Evolutionary conservation across 2,329 filamentous ascomycete genomes (phyloP), one percentile per base, ranked within the genome.

Genomic region (Daldinia sp.): DNA sequence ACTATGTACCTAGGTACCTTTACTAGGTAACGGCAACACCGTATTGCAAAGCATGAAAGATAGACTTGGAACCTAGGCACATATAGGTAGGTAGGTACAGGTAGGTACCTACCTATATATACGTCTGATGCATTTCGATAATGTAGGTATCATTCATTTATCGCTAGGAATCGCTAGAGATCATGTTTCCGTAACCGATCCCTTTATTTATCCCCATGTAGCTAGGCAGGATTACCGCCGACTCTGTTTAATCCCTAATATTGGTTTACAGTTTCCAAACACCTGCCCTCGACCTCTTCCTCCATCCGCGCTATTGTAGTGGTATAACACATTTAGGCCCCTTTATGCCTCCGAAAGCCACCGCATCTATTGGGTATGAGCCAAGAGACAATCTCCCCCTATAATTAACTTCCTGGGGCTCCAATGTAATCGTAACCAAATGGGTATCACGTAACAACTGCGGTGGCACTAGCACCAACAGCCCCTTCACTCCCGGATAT

Each of bases 401-500:
- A 43, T 50, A 29, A 50, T 23, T 29, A 30, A 32, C 11, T 9
- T 10, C 48, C 48, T n/a, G 54, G 48, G 37, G 4, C 48, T 39
- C 51, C 29, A 45, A 19, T 29, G 35, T 10, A 53, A 54, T 54
- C 49, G 29, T 57, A 37, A 21, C 23, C 51, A 49, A 50, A 45
- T 60, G 66, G 66, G 66, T 71, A 71, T 72, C 67, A 71, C 54
- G 68, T 66, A 37, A 68, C 63, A 43, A 71, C 66, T 52, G 59
- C 51, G 4, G 70, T 43, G 25, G 57, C 58, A 34, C 64, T 62
- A n/a, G 63, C 57, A 13, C 65, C 70, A 48, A 64, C 34, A 21
- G 64, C 41, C 43, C 67, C 67, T 45, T 63, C 66, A 29, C 58
- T 64, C 17, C 53, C 66, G 23, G 50, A 48, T 4, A 52, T 43